Conservation (phyloP, 2,329 filamentous ascomycete genomes). For the Plectosphaerella sp. region DNA sequence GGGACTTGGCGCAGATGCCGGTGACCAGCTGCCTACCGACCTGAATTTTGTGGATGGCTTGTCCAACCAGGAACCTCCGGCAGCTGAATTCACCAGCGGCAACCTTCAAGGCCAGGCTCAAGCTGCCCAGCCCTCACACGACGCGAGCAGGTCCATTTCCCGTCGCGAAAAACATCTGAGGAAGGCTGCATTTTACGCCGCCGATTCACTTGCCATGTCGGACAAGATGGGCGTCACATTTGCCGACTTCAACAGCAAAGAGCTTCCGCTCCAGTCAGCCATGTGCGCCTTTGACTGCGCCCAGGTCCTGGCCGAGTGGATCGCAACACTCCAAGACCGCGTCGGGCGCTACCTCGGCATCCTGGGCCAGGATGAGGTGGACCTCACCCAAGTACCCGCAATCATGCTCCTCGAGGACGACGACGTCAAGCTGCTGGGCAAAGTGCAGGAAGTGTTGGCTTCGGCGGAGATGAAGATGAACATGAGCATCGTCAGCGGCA, state of each 20-base stretch:
- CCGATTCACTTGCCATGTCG: constrained; percentile 84
- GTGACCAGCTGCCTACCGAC: constrained; percentile 40
- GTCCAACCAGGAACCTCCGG: constrained; percentile 41
- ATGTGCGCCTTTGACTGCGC: constrained; percentile 93
- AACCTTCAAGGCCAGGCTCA: constrained; percentile 21
- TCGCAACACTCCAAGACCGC: constrained; percentile 86
- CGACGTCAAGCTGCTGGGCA: constrained; percentile 78
- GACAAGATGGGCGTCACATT: constrained; percentile 83
- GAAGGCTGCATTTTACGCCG: constrained; percentile 93
- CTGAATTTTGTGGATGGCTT: constrained; percentile 48
- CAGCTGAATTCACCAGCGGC: constrained; percentile 37
- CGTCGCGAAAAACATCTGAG: constrained; percentile 83
- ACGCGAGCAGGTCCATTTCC: constrained; percentile 45
- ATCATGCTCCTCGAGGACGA: constrained; percentile 91
- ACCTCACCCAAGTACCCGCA: constrained; percentile 74
- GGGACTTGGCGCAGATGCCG: constrained; percentile 30
- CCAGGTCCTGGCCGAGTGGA: constrained; percentile 92
- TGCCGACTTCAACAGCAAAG: constrained; percentile 75
- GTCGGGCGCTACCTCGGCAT: constrained; percentile 87
- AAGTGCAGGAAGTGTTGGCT: constrained; percentile 73
- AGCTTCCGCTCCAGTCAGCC: constrained; percentile 84
- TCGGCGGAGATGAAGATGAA: constrained; percentile 78
- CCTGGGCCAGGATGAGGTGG: constrained; percentile 76
- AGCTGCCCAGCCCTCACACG: neutral
- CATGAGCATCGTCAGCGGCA: constrained; percentile 42